Base-by-base conservation (phyloP, 108 stramenopile species). In the Epithemia pelagica region DNA sequence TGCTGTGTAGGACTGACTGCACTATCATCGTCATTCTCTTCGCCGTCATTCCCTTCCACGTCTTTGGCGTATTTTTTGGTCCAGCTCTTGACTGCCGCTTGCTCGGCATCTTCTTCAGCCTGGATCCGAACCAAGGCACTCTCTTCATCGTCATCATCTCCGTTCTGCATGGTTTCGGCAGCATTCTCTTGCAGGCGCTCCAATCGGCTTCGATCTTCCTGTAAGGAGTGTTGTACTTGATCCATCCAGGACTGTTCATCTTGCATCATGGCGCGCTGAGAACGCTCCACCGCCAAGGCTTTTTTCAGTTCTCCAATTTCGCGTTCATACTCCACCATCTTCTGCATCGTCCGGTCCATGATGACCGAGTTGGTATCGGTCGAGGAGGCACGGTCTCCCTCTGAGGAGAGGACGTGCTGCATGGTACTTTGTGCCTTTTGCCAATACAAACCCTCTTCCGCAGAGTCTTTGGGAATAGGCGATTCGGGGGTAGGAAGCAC, bases 241-340 rank as follows among this genome's bases (percentile, higher is more conserved):
- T 54, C 65, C 21, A 66, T 54, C 55, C 54, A 27, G 8, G 56
- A 29, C 2, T 23, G n/a, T n/a, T n/a, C n/a, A n/a, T n/a, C n/a
- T n/a, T n/a, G n/a, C n/a, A n/a, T n/a, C n/a, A n/a, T n/a, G n/a
- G n/a, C n/a, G n/a, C n/a, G n/a, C n/a, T n/a, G n/a, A n/a, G n/a
- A n/a, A n/a, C n/a, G n/a, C n/a, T n/a, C n/a, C n/a, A n/a, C n/a
- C n/a, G n/a, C n/a, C n/a, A 72, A 32, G 27, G 68, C 23, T 27
- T 58, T 10, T 61, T 67, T 73, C 24, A 83, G 58, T 19, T n/a
- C n/a, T 28, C 75, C 70, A 54, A 83, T 83, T 71, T 83, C 78
- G 30, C 52, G 27, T 66, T 83, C 82, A 58, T 79, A 83, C 1
- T 66, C 78, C 0, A 37, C 58, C 7, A 71, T 59, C 25, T 68